These are phyloP conservation scores for Hyaloperonospora arabidopsidis DNA, from an alignment of 352 stramenopile species.

Conservation along the genomic window DNA sequence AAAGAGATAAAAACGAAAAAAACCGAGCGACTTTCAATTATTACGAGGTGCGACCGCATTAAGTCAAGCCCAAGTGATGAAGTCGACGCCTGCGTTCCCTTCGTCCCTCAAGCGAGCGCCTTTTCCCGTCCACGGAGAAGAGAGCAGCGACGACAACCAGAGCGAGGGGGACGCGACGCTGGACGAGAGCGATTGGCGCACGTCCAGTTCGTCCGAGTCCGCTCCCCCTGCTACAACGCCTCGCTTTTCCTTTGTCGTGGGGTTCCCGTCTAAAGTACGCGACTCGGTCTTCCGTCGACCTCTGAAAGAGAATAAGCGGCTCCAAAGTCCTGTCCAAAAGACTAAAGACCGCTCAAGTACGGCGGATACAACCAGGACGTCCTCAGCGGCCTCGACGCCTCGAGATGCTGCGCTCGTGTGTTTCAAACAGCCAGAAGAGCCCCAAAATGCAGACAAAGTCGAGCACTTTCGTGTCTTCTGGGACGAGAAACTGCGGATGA, in stretches of 20 bases:
- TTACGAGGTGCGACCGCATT: too few relatives aligned
- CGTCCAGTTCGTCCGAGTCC: constrained; percentile 39
- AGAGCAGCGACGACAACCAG: constrained; percentile 29
- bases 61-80: too few relatives aligned
- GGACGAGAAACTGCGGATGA: constrained; percentile 63
- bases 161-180: constrained; percentile 32
- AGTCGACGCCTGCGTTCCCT: neutral
- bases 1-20: too few relatives aligned
- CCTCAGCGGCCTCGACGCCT: constrained; percentile 27
- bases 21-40: too few relatives aligned
- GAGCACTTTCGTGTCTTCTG: constrained; percentile 74
- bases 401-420: constrained; percentile 13
- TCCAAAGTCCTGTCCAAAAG: constrained; percentile 13
- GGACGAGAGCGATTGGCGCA: constrained; percentile 44
- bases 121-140: constrained; percentile 1
- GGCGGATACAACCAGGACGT: constrained; percentile 23
- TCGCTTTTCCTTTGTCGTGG: constrained; percentile 39
- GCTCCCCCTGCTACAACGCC: constrained; percentile 10
- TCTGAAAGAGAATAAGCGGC: neutral
- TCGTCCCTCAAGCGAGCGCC: neutral
- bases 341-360: constrained; percentile 28
- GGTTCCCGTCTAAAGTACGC: constrained; percentile 34
- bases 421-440: neutral
- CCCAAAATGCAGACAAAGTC: constrained; percentile 30
- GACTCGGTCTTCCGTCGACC: constrained; percentile 34